Evolutionary conservation across 2,329 filamentous ascomycete genomes (phyloP), one percentile per base, ranked within the genome.

Genomic region (Monosporascus sp.): DNA sequence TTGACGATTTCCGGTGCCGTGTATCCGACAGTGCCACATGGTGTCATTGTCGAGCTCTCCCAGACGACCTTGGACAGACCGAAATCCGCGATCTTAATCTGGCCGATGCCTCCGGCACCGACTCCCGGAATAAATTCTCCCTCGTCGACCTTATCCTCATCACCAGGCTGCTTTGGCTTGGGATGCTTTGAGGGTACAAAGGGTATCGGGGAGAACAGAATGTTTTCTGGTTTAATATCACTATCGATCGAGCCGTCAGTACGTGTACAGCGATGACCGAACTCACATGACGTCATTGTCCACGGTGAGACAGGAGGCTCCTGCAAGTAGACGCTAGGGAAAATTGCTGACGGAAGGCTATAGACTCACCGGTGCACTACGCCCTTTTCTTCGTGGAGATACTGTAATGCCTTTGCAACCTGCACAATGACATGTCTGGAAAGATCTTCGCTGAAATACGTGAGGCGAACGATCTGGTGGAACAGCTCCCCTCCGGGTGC

Each of bases 1-100:
- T 97, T 97, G 69, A 99, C 94, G 57, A 99, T 99, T 68, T 99
- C 94, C 7, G 94, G 94, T 3, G 94, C 94, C 4, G 94, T 97
- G 73, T 99, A 99, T 44, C 94, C 94, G 53, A 97, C 94, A 0
- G 94, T 99, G 53, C 94, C 94, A 70, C 94, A 99, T n/a, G 94
- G 94, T 3, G 94, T 99, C 90, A 97, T 97, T 9, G 94, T 99
- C 68, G 96, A 89, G 62, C 85, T 94, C 64, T 97, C 94, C 94
- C 94, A 99, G 17, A 99, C 90, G 60, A 99, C 89, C 74, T 99
- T 99, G 58, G 93, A 97, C 9, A 99, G 78, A 51, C 94, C 94
- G 68, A 99, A 99, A 67, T 99, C 94, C 67, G 94, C 94, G 70
- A 99, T 93, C 78, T 99, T 97, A 75, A 99, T 96, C 58, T 82